phyloP scores from a whole-genome alignment of 371 early-diverging fungal genomes.

The Mucor velutinosus region DNA sequence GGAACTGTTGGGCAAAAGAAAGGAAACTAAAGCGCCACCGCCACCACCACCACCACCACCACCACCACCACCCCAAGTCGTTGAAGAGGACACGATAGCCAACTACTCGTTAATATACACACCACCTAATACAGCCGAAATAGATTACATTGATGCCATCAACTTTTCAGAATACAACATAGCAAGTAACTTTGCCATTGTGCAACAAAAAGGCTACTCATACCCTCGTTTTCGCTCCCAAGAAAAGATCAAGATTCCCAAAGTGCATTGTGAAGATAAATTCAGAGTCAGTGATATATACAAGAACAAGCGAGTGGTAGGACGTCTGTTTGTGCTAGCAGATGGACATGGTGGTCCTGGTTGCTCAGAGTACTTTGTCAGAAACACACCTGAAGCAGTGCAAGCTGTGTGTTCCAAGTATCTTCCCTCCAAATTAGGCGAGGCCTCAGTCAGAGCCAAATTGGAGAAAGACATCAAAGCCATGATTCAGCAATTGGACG shows the following conservation, averaged over 20 bases:
- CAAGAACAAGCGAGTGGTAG: conserved; percentile 26
- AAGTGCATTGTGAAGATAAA: conserved; percentile 64
- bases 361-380: conserved; percentile 64
- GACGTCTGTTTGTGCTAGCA: conserved; percentile 61
- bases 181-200: conserved; percentile 58
- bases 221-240: conserved; percentile 65
- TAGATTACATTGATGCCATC: conserved; percentile 41
- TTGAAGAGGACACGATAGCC: conserved; percentile 47
- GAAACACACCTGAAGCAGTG: conserved; percentile 54
- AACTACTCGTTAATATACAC: conserved; percentile 44
- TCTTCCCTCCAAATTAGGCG: conserved; percentile 36
- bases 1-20: conserved; percentile 7
- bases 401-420: conserved; percentile 54
- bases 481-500: conserved; percentile 56
- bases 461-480: conserved; percentile 54
- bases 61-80: neutral
- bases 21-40: neutral
- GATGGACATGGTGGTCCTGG: conserved; percentile 72
- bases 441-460: conserved; percentile 39
- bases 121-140: conserved; percentile 28
- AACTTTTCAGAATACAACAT: conserved; percentile 46
- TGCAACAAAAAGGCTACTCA: conserved; percentile 67
- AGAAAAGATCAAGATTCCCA: conserved; percentile 59
- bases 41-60: neutral
- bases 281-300: conserved; percentile 59